phyloP scores from a whole-genome alignment of 2,329 filamentous ascomycete genomes.

The Nemania sp. region DNA sequence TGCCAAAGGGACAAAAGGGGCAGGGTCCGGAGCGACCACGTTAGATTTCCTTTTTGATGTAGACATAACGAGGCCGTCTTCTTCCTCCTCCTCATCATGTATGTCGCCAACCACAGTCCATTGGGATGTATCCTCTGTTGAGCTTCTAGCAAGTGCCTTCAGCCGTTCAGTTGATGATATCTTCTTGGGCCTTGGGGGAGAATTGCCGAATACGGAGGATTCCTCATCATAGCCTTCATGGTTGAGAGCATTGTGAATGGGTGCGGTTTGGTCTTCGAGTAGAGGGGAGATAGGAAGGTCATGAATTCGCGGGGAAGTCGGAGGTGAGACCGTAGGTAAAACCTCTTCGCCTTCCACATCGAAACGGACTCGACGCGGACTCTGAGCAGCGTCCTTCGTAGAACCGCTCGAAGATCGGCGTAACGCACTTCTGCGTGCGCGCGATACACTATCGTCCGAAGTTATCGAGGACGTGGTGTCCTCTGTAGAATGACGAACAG shows the following conservation, averaged over 20 bases:
- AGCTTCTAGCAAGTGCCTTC: constrained; percentile 54
- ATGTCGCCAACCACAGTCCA: constrained; percentile 51
- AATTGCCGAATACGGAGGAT: constrained; percentile 38
- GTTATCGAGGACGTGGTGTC: constrained; percentile 54
- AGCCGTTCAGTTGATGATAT: constrained; percentile 60
- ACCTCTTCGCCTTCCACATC: constrained; percentile 64
- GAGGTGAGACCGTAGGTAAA: constrained; percentile 61
- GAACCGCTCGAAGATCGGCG: constrained; percentile 58
- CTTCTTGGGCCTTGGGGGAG: constrained; percentile 51
- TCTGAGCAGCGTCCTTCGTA: constrained; percentile 49
- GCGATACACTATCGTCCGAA: constrained; percentile 57
- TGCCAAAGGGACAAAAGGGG: not conserved
- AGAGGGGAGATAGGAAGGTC: constrained; percentile 37
- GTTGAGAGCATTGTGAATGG: constrained; percentile 31
- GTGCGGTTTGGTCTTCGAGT: constrained; percentile 21
- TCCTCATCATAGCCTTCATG: constrained; percentile 40
- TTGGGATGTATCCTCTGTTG: constrained; percentile 55
- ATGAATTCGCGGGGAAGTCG: constrained; percentile 36
- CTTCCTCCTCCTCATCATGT: constrained; percentile 39
- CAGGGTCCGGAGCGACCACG: constrained; percentile 1
- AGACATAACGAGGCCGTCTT: constrained; percentile 38
- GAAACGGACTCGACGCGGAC: constrained; percentile 65
- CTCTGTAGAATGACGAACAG: constrained; percentile 48
- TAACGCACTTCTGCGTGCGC: constrained; percentile 56
- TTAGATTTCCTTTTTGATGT: constrained; percentile 17